Evolutionary conservation across 148 eudicot genomes (phyloP), one percentile per base, ranked within the genome.

Genomic region (Chenopodium suecicum): DNA sequence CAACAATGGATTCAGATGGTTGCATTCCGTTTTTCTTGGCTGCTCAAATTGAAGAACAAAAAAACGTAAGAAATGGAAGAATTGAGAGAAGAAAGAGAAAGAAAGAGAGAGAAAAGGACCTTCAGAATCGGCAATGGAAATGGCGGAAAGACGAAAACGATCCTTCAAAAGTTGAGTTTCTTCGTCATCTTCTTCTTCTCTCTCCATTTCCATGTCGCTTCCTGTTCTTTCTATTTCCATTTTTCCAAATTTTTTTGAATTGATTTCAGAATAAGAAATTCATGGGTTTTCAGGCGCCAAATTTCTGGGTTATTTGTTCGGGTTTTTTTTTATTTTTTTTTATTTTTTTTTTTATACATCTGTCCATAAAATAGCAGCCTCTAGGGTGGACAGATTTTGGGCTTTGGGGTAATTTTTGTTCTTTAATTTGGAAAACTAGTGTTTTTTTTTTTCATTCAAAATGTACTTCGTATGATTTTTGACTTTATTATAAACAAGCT

Each of bases 61-160:
- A 54, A 31, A 44, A 25, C 25, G 77, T 78, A 0, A 78, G 75
- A 82, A 9, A 22, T 54, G 50, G 11, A 58, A 23, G 34, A 50
- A 80, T 12, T 37, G 37, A 27, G 22, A n/a, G 16, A 22, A 75
- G n/a, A 44, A 16, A 65, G 54, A 44, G 72, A 48, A 25, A 29
- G 9, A 78, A 32, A 80, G 8, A 63, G 52, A 78, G 27, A 64
- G 19, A 62, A 47, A 70, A 50, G 48, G 52, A 93, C 97, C 98
- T 93, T 96, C 89, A 50, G 92, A 73, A 86, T 92, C 84, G 46
- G 90, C 92, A 78, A 96, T 87, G 47, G 93, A 83, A 82, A 94
- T 89, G 9, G 98, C 86, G 81, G 86, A 85, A 44, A 94, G 92
- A 50, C 94, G 97, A 82, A 96, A 96, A 71, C 97, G 91, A 82